These are phyloP conservation scores for Quaeritorhiza haematococci DNA, from an alignment of 371 early-diverging fungal genomes.

Conservation along the genomic window DNA sequence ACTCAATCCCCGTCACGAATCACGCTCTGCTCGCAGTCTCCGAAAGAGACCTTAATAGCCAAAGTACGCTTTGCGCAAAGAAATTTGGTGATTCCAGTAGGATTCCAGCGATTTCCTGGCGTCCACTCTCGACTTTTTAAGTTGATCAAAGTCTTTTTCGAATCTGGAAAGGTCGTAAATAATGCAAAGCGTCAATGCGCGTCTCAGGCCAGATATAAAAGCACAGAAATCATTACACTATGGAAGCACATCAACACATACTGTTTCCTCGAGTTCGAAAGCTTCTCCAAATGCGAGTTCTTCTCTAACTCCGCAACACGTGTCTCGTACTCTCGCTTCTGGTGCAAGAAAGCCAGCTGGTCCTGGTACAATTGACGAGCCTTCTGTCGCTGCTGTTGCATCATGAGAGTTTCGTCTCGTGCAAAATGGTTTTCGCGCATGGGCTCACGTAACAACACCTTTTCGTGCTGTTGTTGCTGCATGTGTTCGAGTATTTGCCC, in stretches of 20 bases:
- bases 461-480: constrained; percentile 3
- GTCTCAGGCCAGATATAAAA: background rate
- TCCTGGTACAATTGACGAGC: constrained; percentile 41
- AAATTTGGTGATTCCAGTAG: constrained; percentile 27
- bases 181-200: background rate
- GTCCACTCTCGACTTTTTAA: constrained; percentile 24
- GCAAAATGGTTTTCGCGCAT: constrained; percentile 32
- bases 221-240: background rate
- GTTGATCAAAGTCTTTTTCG: constrained; percentile 31
- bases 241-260: constrained; percentile 10
- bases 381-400: constrained; percentile 38
- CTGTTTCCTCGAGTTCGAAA: constrained; percentile 31
- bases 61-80: background rate
- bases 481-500: constrained; percentile 25
- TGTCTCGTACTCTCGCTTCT: constrained; percentile 28
- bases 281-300: constrained; percentile 16
- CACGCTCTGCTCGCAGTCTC: no score
- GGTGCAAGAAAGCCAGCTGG: constrained; percentile 34
- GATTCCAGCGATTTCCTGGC: constrained; percentile 25
- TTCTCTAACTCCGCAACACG: constrained; percentile 32
- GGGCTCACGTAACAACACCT: background rate
- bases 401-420: constrained; percentile 32
- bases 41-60: no score
- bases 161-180: constrained; percentile 13
- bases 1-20: background rate